Evolutionary conservation across 768 basidiomycete species (phyloP), one percentile per base, ranked within the genome.

Genomic region (Gymnopilus junonius): DNA sequence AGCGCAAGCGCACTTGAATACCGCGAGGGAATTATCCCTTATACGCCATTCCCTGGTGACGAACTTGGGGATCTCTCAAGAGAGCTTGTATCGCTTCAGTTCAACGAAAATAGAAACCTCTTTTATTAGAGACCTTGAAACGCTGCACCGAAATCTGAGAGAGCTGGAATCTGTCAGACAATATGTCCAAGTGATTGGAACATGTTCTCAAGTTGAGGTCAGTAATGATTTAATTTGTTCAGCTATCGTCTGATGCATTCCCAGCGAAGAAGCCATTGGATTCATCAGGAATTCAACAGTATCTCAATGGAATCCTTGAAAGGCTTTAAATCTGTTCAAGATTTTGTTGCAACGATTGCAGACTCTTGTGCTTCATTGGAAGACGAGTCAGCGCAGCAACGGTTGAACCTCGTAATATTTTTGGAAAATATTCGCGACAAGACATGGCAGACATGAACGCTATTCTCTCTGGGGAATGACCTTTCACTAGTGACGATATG

Each of bases 121-220:
- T 90, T 0, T 76, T 99, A 4, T 79, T 97, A 10, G 91, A 95
- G 90, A 93, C 46, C 80, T 98, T 62, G 93, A 97, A 71, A 84
- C 82, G 0, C 75, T 96, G 65, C 93, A 96, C 70, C 81, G 87
- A 48, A 87, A 85, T 69, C 70, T 97, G 68, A 89, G 87, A 72
- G 90, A 94, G 70, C 80, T 97, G 39, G 83, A 92, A 68, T 85
- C 85, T 62, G 87, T 95, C 21, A 87, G 87, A 69, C 81, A 83
- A 25, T 97, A 97, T 75, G 87, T 92, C 10, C 85, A 86, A 54
- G 79, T 95, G 14, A 79, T 95, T 46, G 85, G n/a, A 93, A 65
- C 85, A 83, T 70, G 87, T 87, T 5, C 76, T 96, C 65, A 77
- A 81, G 37, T 81, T 93, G 34, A 91, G 94, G 95, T 94, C 65